Evolutionary conservation across 2,329 filamentous ascomycete genomes (phyloP), one percentile per base, ranked within the genome.

Genomic region (Decorospora gaudefroyi): DNA sequence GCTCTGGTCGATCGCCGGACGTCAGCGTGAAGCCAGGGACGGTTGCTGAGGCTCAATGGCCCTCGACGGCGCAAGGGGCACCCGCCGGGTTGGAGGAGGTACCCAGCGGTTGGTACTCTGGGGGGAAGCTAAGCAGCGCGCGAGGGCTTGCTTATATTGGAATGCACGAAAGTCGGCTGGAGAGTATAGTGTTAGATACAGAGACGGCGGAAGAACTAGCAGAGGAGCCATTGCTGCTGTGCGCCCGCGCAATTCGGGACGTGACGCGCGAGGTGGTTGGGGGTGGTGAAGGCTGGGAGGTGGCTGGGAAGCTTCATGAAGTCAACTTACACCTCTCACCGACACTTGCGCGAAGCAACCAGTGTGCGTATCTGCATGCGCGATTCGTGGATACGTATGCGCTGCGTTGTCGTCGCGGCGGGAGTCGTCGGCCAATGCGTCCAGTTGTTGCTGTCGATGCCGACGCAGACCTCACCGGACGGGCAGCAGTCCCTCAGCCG

Each of bases 191-290:
- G 52, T 54, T 51, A 57, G 55, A 56, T 51, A 60, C 51, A 54
- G 47, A 50, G 49, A 42, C 40, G 47, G 46, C 48, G 46, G 58
- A 51, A 47, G 48, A 46, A 40, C 46, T 56, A 45, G 51, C 47
- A 43, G 55, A 49, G 55, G 53, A 57, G 49, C 57, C 58, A 59
- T 61, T 49, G 46, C 55, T 51, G 59, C 37, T 27, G 52, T 50
- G 36, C 27, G 33, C 37, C 42, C 39, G 32, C 27, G 48, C 44
- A 42, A 35, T 30, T 46, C 41, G 42, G 32, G 36, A 32, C 30
- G 43, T 31, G 33, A 38, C 16, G 19, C 30, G 28, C 5, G 21
- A 32, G 38, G 43, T 22, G 43, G 43, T 36, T 41, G 42, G 37
- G 38, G 29, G 28, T 36, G 38, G 38, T 46, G 38, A 46, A 46